phyloP scores from a whole-genome alignment of 345 rosid genomes.

The Aquilaria sinensis region DNA sequence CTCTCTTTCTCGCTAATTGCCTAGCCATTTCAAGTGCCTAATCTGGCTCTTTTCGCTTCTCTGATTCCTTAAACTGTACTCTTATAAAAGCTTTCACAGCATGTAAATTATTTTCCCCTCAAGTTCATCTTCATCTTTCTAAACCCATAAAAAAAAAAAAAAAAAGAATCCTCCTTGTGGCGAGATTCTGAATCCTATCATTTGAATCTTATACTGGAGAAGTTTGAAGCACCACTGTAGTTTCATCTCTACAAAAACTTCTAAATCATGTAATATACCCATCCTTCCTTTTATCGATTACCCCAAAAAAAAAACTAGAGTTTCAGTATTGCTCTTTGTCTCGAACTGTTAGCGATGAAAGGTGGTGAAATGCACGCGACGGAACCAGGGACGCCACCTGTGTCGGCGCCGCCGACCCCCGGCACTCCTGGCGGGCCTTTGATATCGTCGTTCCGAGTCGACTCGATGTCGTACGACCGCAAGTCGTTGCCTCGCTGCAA shows the following conservation, averaged over 20 bases:
- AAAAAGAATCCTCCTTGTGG: not conserved
- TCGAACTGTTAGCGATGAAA: not conserved
- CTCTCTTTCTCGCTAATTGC: not conserved
- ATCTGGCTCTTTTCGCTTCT: slow-evolving; percentile 28
- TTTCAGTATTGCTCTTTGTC: not conserved
- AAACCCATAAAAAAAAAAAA: slow-evolving; percentile 15
- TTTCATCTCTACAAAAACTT: slow-evolving; percentile 44
- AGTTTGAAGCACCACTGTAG: slow-evolving; percentile 35
- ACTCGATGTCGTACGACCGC: slow-evolving; percentile 90
- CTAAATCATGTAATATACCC: slow-evolving; percentile 50
- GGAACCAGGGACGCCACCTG: slow-evolving; percentile 39
- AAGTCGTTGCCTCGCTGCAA: slow-evolving; percentile 80
- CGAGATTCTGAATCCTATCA: not conserved
- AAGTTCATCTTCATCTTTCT: not conserved
- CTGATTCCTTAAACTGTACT: slow-evolving; percentile 39
- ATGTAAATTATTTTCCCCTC: slow-evolving; percentile 31
- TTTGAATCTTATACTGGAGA: slow-evolving; percentile 32
- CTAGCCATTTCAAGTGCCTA: slow-evolving; percentile 2
- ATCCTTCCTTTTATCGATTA: slow-evolving; percentile 6
- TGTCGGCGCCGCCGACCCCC: slow-evolving; percentile 84
- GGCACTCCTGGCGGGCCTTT: slow-evolving; percentile 94
- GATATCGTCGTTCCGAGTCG: slow-evolving; percentile 64
- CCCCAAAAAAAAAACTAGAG: not conserved
- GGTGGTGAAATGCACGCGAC: slow-evolving; percentile 31
- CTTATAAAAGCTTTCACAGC: slow-evolving; percentile 46